Base-by-base conservation (phyloP, 192 early-diverging fungal species). In the Gigaspora rosea region DNA sequence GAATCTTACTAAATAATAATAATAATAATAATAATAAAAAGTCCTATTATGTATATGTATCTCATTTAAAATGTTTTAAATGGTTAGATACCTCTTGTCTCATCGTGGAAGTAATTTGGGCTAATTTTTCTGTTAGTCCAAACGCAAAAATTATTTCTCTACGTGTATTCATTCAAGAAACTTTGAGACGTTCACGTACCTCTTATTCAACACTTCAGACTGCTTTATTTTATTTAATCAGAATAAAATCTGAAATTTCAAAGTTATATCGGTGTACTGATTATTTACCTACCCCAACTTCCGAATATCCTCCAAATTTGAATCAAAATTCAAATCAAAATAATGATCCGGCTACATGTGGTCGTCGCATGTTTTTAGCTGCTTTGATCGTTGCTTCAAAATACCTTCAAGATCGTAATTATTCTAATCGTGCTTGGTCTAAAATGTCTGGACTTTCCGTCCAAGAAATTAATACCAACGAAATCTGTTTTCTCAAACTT, bases 301-400 rank as follows among this genome's bases (percentile, higher is more conserved):
- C 64, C 10, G 66, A 67, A 13, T 16, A 46, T 70, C 74, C 47
- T 3, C 58, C 61, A 20, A 47, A 57, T 62, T 47, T 32, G 22
- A 32, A 3, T 51, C 73, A 12, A 78, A 66, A 1, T 68, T 59
- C 7, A 54, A 71, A 20, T 74, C 79, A 16, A 63, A 79, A 15
- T 73, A 73, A 57, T 48, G 72, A 67, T 41, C 78, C 73, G 1
- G 61, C 66, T 4, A 66, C 73, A 4, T 94, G 92, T 65, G 92
- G 90, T 5, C 91, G 94, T 47, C 87, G 94, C 64, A 91, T 96
- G 81, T 97, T 96, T 82, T 82, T 96, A 13, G 90, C 93, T 27
- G 87, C 94, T 1, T 82, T 98, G 36, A 92, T 98, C 64, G 83
- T 92, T 54, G 94, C 96, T 8, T 94, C 93, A 72, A 98, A 98